Percentiles rank a stretch among this genome's conserved stretches.
Evolutionary conservation across 1,139 yeast species (phyloP).

Genomic region (Saccharomyces pastorianus): DNA sequence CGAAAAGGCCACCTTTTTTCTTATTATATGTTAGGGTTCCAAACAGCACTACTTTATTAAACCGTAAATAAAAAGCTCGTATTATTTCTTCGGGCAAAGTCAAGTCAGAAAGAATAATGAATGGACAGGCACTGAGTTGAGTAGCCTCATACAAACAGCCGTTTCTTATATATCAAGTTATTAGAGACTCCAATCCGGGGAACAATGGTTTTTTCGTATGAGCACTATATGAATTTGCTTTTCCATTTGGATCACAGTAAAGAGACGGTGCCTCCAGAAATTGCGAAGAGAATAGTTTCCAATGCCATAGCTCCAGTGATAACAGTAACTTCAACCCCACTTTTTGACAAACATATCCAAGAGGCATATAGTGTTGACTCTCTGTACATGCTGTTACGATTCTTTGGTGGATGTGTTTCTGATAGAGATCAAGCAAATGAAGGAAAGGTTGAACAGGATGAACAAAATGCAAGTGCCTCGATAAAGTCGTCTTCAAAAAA

Average conservation of each 20-base stretch:
- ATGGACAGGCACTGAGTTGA: not conserved
- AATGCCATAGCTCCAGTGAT: slow-evolving; percentile 31
- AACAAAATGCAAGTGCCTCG: not conserved
- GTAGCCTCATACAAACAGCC: not conserved
- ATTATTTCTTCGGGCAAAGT: not conserved
- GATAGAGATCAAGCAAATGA: slow-evolving; percentile 32
- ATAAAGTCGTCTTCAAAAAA: not conserved
- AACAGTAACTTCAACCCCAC: slow-evolving; percentile 26
- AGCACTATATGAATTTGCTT: slow-evolving; percentile 28
- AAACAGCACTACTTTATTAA: not conserved
- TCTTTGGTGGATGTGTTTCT: slow-evolving; percentile 30
- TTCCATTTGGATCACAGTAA: slow-evolving; percentile 23
- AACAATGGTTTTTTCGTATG: slow-evolving; percentile 21
- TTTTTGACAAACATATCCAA: slow-evolving; percentile 23
- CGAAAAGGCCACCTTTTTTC: too few relatives aligned
- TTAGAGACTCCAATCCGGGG: not conserved
- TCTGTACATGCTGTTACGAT: slow-evolving; percentile 26
- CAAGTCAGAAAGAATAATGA: not conserved
- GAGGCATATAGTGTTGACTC: slow-evolving; percentile 25
- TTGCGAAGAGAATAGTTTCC: slow-evolving; percentile 27
- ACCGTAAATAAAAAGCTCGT: not conserved
- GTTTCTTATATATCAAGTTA: not conserved
- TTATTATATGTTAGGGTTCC: not conserved
- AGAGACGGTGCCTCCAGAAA: slow-evolving; percentile 28
- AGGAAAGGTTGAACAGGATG: not conserved